phyloP scores from a whole-genome alignment of 192 early-diverging fungal genomes.

The Haplosporangium gracile region DNA sequence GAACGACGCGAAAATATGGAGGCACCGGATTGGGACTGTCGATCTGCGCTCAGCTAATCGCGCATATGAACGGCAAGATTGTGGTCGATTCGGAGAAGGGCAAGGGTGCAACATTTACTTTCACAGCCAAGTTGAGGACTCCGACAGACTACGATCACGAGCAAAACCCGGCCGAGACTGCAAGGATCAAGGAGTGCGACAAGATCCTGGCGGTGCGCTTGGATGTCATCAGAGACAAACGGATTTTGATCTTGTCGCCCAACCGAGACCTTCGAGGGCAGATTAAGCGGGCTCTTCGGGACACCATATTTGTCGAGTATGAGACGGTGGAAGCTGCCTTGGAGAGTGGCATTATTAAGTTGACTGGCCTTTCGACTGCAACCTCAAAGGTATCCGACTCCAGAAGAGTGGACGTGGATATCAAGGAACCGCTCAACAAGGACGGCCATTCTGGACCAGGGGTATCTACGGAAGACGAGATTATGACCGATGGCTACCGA shows the following conservation, averaged over 20 bases:
- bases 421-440: neutral
- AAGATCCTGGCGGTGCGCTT: slow-evolving; percentile 8
- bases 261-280: slow-evolving; percentile 32
- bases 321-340: slow-evolving; percentile 26
- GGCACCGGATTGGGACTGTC: slow-evolving; percentile 62
- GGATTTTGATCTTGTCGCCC: slow-evolving; percentile 36
- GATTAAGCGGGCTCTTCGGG: slow-evolving; percentile 2
- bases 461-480: neutral
- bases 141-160: slow-evolving; percentile 29
- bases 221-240: slow-evolving; percentile 16
- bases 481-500: neutral
- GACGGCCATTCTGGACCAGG: neutral
- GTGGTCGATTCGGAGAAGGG: slow-evolving; percentile 54
- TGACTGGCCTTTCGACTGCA: slow-evolving; percentile 8
- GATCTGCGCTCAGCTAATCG: slow-evolving; percentile 60
- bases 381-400: neutral
- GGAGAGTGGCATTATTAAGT: slow-evolving; percentile 24
- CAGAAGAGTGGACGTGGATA: neutral
- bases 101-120: slow-evolving; percentile 57
- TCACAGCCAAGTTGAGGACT: slow-evolving; percentile 39
- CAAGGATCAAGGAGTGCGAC: slow-evolving; percentile 18
- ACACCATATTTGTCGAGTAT: slow-evolving; percentile 12
- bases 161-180: slow-evolving; percentile 30
- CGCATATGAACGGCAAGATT: slow-evolving; percentile 58
- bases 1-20: slow-evolving; percentile 53